Conservation (phyloP, 768 basidiomycete species). For the Glaciozyma antarctica region DNA sequence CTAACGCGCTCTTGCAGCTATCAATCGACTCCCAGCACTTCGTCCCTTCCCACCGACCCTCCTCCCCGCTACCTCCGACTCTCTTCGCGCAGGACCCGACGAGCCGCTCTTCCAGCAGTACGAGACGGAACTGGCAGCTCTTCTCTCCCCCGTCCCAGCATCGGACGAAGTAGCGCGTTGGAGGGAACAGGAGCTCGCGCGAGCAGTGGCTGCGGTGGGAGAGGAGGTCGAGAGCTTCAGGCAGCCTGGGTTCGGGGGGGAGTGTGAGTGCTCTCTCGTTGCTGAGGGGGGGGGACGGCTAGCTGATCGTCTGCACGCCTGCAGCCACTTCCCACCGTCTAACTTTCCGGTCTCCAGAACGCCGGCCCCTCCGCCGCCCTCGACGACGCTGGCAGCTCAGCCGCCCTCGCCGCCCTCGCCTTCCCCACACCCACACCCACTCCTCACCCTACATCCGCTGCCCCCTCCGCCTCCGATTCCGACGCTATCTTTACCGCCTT, state of each 20-base stretch:
- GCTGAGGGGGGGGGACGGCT: too few species aligned
- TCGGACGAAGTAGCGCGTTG: background rate
- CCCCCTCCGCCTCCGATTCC: background rate
- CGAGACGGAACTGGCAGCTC: constrained; percentile 7
- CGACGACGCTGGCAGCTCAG: background rate
- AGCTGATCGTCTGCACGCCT: background rate
- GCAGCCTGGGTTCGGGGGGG: background rate
- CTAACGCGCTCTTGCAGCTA: constrained; percentile 2
- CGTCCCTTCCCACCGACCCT: constrained; percentile 10
- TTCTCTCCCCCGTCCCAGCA: background rate
- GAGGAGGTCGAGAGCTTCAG: background rate
- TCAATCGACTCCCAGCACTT: constrained; percentile 16
- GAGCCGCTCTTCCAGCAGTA: constrained; percentile 21
- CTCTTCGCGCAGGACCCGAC: constrained; percentile 3
- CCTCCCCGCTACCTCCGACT: constrained; percentile 8
- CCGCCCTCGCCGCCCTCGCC: constrained; percentile 35
- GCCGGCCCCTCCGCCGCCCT: background rate
- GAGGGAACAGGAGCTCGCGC: background rate
- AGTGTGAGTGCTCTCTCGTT: background rate
- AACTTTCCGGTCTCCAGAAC: background rate
- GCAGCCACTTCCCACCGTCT: constrained; percentile 5
- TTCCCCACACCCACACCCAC: constrained; percentile 43
- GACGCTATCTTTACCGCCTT: background rate
- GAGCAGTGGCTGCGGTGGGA: background rate
- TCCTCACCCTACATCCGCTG: constrained; percentile 44